These are phyloP conservation scores for Pouteria glomerata DNA, from an alignment of 148 eudicot genomes.

Conservation along the genomic window DNA sequence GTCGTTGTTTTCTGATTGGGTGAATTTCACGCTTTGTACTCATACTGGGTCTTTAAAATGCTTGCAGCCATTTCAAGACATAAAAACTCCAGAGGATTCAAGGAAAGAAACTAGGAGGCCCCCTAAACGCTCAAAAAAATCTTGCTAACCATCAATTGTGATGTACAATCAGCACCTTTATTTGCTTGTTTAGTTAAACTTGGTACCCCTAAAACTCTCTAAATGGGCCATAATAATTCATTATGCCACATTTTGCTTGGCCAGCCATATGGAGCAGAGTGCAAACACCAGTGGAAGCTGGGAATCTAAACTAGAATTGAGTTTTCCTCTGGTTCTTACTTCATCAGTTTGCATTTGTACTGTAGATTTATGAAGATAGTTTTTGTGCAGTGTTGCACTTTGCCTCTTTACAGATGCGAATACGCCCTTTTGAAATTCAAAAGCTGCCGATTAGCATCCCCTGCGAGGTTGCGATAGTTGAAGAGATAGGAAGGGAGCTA, in stretches of 20 bases:
- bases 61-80: slow-evolving; percentile 29
- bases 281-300: not conserved
- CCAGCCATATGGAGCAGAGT: not conserved
- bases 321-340: not conserved
- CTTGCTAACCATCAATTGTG: slow-evolving; percentile 25
- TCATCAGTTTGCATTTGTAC: not conserved
- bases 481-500: not conserved
- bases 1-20: not conserved
- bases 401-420: not conserved
- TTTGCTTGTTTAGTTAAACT: not conserved
- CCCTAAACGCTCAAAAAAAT: slow-evolving; percentile 51
- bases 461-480: not conserved
- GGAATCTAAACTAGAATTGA: not conserved
- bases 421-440: not conserved
- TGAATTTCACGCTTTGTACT: not conserved
- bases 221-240: not conserved
- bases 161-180: slow-evolving; percentile 13
- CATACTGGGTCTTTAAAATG: not conserved
- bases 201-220: not conserved
- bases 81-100: slow-evolving; percentile 36
- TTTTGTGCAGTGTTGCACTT: not conserved
- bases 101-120: slow-evolving; percentile 55
- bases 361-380: not conserved
- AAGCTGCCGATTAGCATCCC: not conserved
- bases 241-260: not conserved